These are phyloP conservation scores for Blastocystis sp. DNA, from an alignment of 352 stramenopile species.

Conservation along the genomic window DNA sequence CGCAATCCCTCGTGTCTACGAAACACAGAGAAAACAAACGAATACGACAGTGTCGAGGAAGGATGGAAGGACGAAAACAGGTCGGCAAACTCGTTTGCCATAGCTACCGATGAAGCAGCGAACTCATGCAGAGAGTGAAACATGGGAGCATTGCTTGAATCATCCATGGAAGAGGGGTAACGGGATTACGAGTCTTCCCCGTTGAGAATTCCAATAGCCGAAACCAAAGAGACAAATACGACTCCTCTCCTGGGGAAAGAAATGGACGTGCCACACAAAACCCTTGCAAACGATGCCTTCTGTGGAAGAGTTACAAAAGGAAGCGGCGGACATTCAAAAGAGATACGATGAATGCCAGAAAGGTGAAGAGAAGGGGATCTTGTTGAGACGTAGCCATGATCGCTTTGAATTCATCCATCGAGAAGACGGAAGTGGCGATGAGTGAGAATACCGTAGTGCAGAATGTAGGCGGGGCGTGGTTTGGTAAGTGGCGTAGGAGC, in stretches of 20 bases:
- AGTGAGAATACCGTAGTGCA: conserved; percentile 75
- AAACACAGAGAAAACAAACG: neutral
- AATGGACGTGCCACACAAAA: too few relatives aligned
- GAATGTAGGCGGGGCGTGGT: conserved; percentile 35
- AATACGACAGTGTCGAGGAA: neutral
- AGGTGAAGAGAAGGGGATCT: neutral
- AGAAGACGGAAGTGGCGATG: conserved; percentile 71
- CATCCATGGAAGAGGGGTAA: neutral
- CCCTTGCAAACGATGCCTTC: conserved; percentile 1
- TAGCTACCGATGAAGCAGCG: neutral
- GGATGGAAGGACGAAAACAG: neutral
- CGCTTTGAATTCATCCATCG: conserved; percentile 21
- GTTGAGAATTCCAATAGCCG: too few relatives aligned
- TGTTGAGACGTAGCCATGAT: conserved; percentile 20
- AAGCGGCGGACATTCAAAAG: conserved; percentile 38
- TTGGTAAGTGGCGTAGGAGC: conserved; percentile 56
- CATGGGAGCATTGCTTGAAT: neutral
- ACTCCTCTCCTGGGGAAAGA: too few relatives aligned
- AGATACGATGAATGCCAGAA: conserved; percentile 50
- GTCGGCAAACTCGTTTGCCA: neutral
- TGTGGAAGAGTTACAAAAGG: conserved; percentile 61
- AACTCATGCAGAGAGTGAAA: neutral
- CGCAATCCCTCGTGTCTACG: neutral
- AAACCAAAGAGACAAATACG: too few relatives aligned
- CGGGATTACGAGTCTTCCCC: too few relatives aligned